These are phyloP conservation scores for Fraxinus floribunda DNA, from an alignment of 305 asterid genomes.

Conservation along the genomic window DNA sequence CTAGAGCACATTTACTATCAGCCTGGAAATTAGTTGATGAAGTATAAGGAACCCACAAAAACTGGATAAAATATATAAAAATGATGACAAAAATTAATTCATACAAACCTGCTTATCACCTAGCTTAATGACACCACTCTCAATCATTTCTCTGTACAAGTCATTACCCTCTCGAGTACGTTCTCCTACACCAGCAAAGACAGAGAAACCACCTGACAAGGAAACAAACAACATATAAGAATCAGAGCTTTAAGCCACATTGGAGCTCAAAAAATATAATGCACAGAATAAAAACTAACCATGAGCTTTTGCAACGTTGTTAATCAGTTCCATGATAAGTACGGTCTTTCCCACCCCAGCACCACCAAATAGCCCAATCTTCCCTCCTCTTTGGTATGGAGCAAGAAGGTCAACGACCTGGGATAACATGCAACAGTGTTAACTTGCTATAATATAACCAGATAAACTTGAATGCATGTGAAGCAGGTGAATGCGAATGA, in stretches of 20 bases:
- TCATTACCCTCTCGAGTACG: slow-evolving; percentile 98
- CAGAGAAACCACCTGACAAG: slow-evolving; percentile 92
- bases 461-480: neutral
- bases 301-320: slow-evolving; percentile 95
- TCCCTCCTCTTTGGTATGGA: slow-evolving; percentile 98
- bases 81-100: neutral
- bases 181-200: slow-evolving; percentile 98
- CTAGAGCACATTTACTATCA: slow-evolving; percentile 94
- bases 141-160: slow-evolving; percentile 95
- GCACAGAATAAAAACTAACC: slow-evolving; percentile 45
- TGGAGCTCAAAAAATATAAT: neutral
- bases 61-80: slow-evolving; percentile 5
- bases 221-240: slow-evolving; percentile 17
- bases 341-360: slow-evolving; percentile 98
- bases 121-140: slow-evolving; percentile 97
- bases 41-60: neutral
- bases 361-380: slow-evolving; percentile 96
- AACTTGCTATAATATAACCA: neutral
- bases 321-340: slow-evolving; percentile 92
- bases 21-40: slow-evolving; percentile 36
- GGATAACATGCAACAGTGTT: neutral
- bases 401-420: slow-evolving; percentile 98
- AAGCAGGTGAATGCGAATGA: neutral
- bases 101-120: slow-evolving; percentile 82
- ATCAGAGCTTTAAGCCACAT: neutral